Percentiles rank a stretch among this genome's conserved stretches.
These are phyloP conservation scores for Capsella bursapastoris DNA, from an alignment of 345 rosid species.

Conservation along the genomic window DNA sequence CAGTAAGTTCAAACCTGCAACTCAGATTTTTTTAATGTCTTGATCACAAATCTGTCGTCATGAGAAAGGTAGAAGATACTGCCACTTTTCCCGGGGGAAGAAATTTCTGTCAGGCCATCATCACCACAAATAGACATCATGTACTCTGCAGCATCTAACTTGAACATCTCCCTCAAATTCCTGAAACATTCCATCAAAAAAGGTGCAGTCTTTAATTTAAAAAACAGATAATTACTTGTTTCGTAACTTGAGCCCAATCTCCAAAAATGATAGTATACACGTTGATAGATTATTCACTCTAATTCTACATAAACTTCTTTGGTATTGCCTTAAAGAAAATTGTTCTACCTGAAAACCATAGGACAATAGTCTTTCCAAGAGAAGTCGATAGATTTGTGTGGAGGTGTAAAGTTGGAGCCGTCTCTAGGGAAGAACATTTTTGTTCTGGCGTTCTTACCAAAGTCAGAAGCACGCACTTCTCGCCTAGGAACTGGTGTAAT, in stretches of 20 bases:
- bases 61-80: constrained; percentile 92
- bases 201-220: constrained; percentile 5
- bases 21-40: constrained; percentile 81
- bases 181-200: constrained; percentile 49
- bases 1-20: constrained; percentile 68
- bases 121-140: constrained; percentile 99
- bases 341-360: constrained; percentile 90
- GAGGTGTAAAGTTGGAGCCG: constrained; percentile 93
- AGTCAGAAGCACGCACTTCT: constrained; percentile 88
- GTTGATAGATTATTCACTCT: not conserved
- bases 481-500: constrained; percentile 92
- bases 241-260: not conserved
- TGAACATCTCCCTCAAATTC: constrained; percentile 96
- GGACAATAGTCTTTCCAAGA: constrained; percentile 98
- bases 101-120: constrained; percentile 82
- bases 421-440: constrained; percentile 84
- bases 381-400: constrained; percentile 83
- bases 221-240: constrained; percentile 1
- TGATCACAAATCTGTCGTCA: constrained; percentile 90
- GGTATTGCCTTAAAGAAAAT: constrained; percentile 22
- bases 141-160: constrained; percentile 96
- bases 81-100: constrained; percentile 97
- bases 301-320: constrained; percentile 21
- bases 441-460: constrained; percentile 92
- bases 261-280: not conserved